Conservation (phyloP, 495 filamentous ascomycete genomes). For the Daldinia bambusicola region DNA sequence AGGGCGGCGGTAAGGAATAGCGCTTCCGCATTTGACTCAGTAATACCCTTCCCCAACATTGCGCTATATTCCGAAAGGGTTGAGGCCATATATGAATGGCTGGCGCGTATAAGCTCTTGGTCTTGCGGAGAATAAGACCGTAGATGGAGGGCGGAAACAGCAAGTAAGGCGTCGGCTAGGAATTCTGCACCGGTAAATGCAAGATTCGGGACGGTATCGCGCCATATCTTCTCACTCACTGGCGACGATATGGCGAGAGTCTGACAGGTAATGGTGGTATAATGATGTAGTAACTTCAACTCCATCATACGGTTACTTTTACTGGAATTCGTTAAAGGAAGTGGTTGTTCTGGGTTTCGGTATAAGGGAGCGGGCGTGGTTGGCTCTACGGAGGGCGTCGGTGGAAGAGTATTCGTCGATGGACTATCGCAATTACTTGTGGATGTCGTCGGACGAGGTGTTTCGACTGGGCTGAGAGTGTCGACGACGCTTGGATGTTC, state of each 20-base stretch:
- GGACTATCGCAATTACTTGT: conserved; percentile 48
- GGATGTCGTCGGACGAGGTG: conserved; percentile 47
- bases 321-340: conserved; percentile 49
- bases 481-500: conserved; percentile 57
- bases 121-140: conserved; percentile 61
- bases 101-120: conserved; percentile 62
- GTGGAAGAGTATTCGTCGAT: conserved; percentile 45
- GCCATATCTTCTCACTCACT: conserved; percentile 62
- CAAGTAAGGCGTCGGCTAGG: conserved; percentile 65
- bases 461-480: conserved; percentile 44
- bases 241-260: conserved; percentile 62
- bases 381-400: conserved; percentile 35
- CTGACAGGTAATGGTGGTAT: conserved; percentile 62
- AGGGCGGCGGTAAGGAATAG: conserved; percentile 64
- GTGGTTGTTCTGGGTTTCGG: conserved; percentile 52
- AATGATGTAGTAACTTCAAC: conserved; percentile 65
- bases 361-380: conserved; percentile 49
- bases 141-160: conserved; percentile 66
- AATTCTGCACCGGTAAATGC: conserved; percentile 63
- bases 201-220: conserved; percentile 63
- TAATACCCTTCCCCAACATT: conserved; percentile 59
- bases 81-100: conserved; percentile 67
- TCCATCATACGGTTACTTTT: conserved; percentile 60
- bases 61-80: conserved; percentile 64
- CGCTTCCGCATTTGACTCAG: conserved; percentile 63